Conservation (phyloP, 495 filamentous ascomycete genomes). For the Cairneyella variabilis region DNA sequence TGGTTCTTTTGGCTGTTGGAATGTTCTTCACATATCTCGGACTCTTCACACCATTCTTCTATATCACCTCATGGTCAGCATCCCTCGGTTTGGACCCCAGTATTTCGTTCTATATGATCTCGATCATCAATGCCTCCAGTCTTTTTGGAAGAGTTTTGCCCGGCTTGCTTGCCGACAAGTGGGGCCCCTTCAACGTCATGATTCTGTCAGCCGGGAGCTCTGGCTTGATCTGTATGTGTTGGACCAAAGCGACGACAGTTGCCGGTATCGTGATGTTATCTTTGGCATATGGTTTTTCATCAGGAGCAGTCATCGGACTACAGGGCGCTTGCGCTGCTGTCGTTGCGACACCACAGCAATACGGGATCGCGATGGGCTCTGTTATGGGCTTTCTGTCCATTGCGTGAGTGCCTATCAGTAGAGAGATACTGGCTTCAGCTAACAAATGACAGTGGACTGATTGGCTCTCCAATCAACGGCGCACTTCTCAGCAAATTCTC, state of each 20-base stretch:
- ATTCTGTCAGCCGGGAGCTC: slow-evolving; percentile 53
- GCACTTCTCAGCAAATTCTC: slow-evolving; percentile 1
- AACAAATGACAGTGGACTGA: slow-evolving; percentile 3
- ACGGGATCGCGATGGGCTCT: slow-evolving; percentile 12
- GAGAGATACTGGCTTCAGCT: not conserved
- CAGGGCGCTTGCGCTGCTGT: slow-evolving; percentile 15
- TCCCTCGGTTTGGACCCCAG: slow-evolving; percentile 50
- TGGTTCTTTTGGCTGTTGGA: slow-evolving; percentile 39
- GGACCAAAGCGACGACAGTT: slow-evolving; percentile 56
- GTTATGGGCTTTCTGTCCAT: slow-evolving; percentile 15
- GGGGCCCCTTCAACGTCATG: slow-evolving; percentile 73
- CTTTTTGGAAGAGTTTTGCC: slow-evolving; percentile 68
- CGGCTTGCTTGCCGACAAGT: slow-evolving; percentile 61
- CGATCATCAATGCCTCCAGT: slow-evolving; percentile 66
- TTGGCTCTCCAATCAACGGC: slow-evolving; percentile 17
- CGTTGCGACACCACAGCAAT: slow-evolving; percentile 1
- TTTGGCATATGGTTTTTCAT: slow-evolving; percentile 64
- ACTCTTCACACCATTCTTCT: slow-evolving; percentile 70
- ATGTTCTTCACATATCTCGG: slow-evolving; percentile 63
- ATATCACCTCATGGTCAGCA: slow-evolving; percentile 52
- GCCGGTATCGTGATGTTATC: slow-evolving; percentile 60
- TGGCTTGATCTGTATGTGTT: slow-evolving; percentile 61
- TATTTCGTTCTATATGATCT: slow-evolving; percentile 60
- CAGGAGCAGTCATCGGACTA: slow-evolving; percentile 40
- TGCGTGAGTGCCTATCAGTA: not conserved